Base-by-base conservation (phyloP, 202 grass and related monocot species). In the Dendrocalamus latiflorus region DNA sequence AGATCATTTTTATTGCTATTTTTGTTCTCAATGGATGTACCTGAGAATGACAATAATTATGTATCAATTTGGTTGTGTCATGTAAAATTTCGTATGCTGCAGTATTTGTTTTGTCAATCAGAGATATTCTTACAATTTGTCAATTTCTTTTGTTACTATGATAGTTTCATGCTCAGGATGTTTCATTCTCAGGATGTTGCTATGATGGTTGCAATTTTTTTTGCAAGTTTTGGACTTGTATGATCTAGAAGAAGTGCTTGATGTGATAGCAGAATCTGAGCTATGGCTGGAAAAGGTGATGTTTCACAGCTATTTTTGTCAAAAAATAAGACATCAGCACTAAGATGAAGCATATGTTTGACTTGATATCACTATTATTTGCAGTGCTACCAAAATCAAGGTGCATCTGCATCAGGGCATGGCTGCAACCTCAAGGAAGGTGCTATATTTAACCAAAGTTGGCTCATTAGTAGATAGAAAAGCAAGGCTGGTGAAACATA, bases 271-370 rank as follows among this genome's bases (percentile, higher is more conserved):
- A 91, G 92, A 87, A 70, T 98, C 95, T 42, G 92, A 94, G 68
- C 90, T 98, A 87, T 98, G 95, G 95, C 85, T 98, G 49, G 95
- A 98, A 95, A 98, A 98, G 90, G 95, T 97, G 80, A 34, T 60
- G 51, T 39, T 47, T 33, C 36, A 34, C 63, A 63, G 6, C 21
- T 9, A 18, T 55, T 68, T 4, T 11, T 41, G 6, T 28, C 4
- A n/a, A 82, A 16, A 39, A 55, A n/a, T n/a, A 33, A 9, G 8
- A 63, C 6, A 48, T 3, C 0, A 9, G 8, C 44, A 55, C 1
- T 39, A 24, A 22, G 4, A 78, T 9, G 22, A 3, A 49, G 11
- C 41, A 45, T 16, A n/a, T 48, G 34, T 26, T 41, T 79, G 45
- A 78, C 2, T 67, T 57, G 39, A 34, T 45, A 36, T 22, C 9